phyloP scores from a whole-genome alignment of 495 filamentous ascomycete genomes.

The Penicillium pulvis region DNA sequence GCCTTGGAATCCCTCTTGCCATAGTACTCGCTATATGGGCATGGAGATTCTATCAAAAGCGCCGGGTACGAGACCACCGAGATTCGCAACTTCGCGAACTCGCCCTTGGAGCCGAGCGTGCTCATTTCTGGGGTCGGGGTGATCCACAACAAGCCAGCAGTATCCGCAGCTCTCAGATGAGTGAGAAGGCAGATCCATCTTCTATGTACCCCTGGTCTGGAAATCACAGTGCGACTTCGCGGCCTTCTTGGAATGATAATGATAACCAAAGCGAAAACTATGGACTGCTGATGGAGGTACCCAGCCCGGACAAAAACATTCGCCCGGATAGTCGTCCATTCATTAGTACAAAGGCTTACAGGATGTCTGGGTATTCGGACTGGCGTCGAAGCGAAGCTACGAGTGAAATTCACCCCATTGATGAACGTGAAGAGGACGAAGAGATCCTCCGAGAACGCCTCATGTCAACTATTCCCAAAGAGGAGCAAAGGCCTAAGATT shows the following conservation, averaged over 20 bases:
- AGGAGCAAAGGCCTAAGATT: slow-evolving; percentile 10
- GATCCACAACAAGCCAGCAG: slow-evolving; percentile 41
- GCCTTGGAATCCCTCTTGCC: slow-evolving; percentile 62
- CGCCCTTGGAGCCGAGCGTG: slow-evolving; percentile 50
- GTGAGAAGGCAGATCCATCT: slow-evolving; percentile 23
- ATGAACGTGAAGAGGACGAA: slow-evolving; percentile 72
- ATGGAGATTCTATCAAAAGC: slow-evolving; percentile 60
- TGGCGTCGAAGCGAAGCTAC: slow-evolving; percentile 46
- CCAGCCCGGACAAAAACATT: slow-evolving; percentile 55
- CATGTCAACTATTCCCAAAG: slow-evolving; percentile 26
- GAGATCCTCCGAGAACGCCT: slow-evolving; percentile 29
- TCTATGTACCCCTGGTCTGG: slow-evolving; percentile 41
- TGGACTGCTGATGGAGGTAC: slow-evolving; percentile 55
- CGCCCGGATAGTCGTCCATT: slow-evolving; percentile 22
- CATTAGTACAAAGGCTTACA: slow-evolving; percentile 24
- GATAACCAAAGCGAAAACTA: slow-evolving; percentile 51
- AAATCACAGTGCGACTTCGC: slow-evolving; percentile 31
- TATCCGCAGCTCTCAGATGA: slow-evolving; percentile 35
- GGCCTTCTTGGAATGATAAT: slow-evolving; percentile 32
- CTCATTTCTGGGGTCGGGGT: slow-evolving; percentile 43
- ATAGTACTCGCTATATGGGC: slow-evolving; percentile 52
- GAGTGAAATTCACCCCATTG: slow-evolving; percentile 63
- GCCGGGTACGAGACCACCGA: slow-evolving; percentile 45
- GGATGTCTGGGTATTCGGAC: slow-evolving; percentile 44
- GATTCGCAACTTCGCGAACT: slow-evolving; percentile 57